Conservation (phyloP, 768 basidiomycete genomes). For the Tylopilus subfusipes region DNA sequence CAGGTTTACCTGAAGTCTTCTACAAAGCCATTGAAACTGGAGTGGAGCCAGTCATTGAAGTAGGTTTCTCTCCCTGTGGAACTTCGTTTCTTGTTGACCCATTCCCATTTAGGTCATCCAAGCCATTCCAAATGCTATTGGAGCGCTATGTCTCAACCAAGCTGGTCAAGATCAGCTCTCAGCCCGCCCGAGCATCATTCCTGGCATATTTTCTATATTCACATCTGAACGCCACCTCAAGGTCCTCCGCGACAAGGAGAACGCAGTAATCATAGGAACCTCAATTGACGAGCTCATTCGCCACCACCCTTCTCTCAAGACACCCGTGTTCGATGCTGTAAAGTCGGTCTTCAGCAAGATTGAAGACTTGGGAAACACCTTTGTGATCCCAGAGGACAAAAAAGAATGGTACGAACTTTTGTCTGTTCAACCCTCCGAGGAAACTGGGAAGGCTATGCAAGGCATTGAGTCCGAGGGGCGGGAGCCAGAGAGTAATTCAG, state of each 20-base stretch:
- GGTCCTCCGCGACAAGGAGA: conserved; percentile 88
- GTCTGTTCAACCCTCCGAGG: conserved; percentile 23
- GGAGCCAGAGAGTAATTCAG: conserved; percentile 19
- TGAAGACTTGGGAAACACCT: conserved; percentile 67
- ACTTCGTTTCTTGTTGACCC: neutral
- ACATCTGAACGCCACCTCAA: conserved; percentile 81
- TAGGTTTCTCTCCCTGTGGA: conserved; percentile 27
- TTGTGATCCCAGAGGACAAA: conserved; percentile 51
- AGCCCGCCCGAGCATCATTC: conserved; percentile 76
- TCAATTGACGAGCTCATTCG: conserved; percentile 93
- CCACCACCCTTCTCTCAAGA: conserved; percentile 88
- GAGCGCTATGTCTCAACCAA: conserved; percentile 93
- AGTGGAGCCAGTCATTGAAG: conserved; percentile 86
- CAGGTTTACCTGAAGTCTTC: conserved; percentile 82
- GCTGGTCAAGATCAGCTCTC: conserved; percentile 78
- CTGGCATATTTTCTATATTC: conserved; percentile 81
- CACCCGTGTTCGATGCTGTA: conserved; percentile 73
- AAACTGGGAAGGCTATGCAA: conserved; percentile 47
- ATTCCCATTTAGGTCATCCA: conserved; percentile 65
- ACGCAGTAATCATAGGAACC: conserved; percentile 82
- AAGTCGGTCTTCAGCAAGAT: conserved; percentile 68
- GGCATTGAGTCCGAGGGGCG: conserved; percentile 32
- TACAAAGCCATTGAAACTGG: conserved; percentile 82
- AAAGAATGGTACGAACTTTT: conserved; percentile 65
- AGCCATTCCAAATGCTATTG: conserved; percentile 92